Percentiles rank a stretch among this genome's conserved stretches.
Evolutionary conservation across 495 filamentous ascomycete genomes (phyloP).

Genomic region (Wilcoxina mikolae): DNA sequence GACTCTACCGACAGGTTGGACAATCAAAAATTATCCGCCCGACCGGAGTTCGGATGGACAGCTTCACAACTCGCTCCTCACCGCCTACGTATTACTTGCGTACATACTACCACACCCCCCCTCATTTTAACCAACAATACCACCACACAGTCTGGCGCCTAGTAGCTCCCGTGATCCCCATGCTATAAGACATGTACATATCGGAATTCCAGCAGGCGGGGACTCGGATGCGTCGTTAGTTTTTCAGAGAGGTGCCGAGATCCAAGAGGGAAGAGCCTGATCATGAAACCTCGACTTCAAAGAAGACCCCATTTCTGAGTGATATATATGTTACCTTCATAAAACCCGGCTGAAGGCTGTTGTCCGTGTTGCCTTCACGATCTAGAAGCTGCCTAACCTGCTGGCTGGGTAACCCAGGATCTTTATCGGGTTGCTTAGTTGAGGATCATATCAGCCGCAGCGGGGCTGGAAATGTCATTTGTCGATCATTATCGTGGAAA

Average conservation of each 20-base stretch:
- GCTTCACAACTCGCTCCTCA: background rate
- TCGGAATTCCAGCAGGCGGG: background rate
- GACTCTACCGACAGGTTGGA: background rate
- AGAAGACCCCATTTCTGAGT: no score
- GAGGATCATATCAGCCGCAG: background rate
- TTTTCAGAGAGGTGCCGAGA: no score
- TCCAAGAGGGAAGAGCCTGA: no score
- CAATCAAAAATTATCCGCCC: constrained; percentile 1
- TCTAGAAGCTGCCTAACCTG: background rate
- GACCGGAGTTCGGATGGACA: background rate
- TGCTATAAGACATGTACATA: no score
- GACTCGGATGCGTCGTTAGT: background rate
- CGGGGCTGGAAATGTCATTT: background rate
- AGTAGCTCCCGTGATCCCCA: background rate
- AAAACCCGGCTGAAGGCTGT: background rate
- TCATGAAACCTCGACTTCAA: background rate
- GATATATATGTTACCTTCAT: no score
- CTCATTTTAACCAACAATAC: background rate
- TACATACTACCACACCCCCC: background rate
- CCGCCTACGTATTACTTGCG: background rate
- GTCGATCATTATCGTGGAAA: background rate
- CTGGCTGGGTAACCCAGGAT: background rate
- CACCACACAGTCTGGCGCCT: background rate
- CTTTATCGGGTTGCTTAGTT: background rate
- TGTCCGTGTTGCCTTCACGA: background rate